phyloP scores from a whole-genome alignment of 2,329 filamentous ascomycete species.

The Hysterium pulicare region DNA sequence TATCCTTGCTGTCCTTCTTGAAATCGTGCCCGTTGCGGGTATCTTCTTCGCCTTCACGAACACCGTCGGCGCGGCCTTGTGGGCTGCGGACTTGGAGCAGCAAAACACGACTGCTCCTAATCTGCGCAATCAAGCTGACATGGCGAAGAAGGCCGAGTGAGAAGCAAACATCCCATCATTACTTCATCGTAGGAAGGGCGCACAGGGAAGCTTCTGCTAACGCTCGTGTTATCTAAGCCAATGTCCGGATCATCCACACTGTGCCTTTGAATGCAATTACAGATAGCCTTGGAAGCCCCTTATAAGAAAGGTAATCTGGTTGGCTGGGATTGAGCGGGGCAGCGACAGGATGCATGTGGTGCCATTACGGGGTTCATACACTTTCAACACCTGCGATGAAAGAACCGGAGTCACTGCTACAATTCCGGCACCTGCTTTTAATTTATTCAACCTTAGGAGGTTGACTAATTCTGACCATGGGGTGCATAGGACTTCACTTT shows the following conservation, averaged over 20 bases:
- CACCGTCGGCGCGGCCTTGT: constrained; percentile 87
- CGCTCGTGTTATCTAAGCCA: neutral
- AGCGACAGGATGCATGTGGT: too few species aligned
- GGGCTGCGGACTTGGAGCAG: constrained; percentile 80
- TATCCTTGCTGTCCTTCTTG: constrained; percentile 75
- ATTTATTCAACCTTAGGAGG: too few species aligned
- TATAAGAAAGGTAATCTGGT: constrained; percentile 30
- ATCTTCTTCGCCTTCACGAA: constrained; percentile 90
- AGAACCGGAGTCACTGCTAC: too few species aligned
- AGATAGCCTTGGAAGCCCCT: constrained; percentile 35
- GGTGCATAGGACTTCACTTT: too few species aligned
- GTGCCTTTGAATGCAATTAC: constrained; percentile 11
- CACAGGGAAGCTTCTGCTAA: neutral
- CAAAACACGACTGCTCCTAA: constrained; percentile 31
- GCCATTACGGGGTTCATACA: too few species aligned
- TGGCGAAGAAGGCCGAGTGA: constrained; percentile 33
- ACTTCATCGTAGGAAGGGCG: too few species aligned
- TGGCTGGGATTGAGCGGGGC: constrained; percentile 20
- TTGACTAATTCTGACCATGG: too few species aligned
- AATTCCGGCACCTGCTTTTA: too few species aligned
- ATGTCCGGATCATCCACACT: neutral
- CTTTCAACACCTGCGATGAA: too few species aligned
- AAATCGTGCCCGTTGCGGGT: constrained; percentile 78
- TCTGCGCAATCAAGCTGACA: constrained; percentile 34
- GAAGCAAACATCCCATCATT: constrained; percentile 5